These are phyloP conservation scores for Encephalitozoon cuniculi DNA, from an alignment of 371 early-diverging fungal genomes.

Conservation along the genomic window DNA sequence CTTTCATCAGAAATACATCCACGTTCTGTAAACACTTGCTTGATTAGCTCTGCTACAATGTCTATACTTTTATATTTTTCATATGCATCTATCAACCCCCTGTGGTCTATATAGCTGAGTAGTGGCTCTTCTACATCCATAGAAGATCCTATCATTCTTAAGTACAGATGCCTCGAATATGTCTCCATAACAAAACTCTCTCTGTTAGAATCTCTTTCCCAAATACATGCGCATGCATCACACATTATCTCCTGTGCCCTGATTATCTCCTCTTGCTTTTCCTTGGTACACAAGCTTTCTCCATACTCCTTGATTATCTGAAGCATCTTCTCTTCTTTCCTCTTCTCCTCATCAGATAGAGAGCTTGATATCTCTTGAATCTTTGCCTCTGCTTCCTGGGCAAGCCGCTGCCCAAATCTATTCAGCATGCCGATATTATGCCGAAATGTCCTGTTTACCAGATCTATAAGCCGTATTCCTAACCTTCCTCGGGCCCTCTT, in stretches of 20 bases:
- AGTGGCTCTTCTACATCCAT: neutral
- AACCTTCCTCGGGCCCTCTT: neutral
- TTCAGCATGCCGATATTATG: neutral
- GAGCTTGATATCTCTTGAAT: neutral
- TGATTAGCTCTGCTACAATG: neutral
- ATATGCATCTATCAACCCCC: neutral
- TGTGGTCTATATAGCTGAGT: neutral
- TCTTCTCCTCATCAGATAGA: neutral
- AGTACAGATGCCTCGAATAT: neutral
- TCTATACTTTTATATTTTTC: neutral
- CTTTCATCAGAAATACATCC: neutral
- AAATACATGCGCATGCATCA: neutral
- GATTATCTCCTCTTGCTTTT: neutral
- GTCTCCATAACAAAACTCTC: neutral
- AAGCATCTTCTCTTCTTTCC: neutral
- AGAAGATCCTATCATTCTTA: neutral
- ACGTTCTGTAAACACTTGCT: neutral
- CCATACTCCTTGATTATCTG: neutral
- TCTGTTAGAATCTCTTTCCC: neutral
- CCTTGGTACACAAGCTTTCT: neutral
- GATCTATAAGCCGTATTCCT: neutral
- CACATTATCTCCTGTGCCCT: neutral
- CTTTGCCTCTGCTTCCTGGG: neutral
- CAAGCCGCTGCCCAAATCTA: neutral
- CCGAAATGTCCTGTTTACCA: neutral